A percentile compares a stretch with the other conserved stretches of the same genome.
Evolutionary conservation across 2,329 filamentous ascomycete genomes (phyloP).

Genomic region (Claviceps africana): DNA sequence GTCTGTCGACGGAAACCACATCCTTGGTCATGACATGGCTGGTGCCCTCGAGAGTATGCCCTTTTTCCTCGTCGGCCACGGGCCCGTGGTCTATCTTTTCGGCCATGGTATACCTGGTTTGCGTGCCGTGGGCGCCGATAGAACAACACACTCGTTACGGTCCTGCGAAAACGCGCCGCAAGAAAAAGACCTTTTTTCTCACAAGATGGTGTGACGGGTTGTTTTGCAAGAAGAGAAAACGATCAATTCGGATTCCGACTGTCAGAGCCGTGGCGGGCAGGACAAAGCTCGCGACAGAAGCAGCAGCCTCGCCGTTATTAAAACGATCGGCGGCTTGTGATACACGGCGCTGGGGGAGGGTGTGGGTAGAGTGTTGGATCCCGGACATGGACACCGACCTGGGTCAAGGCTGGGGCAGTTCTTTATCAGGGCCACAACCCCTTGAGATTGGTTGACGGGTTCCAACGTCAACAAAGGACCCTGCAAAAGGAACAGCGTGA

Average conservation of each 20-base stretch:
- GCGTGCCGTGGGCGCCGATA: not conserved
- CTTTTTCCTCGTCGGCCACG: constrained; percentile 2
- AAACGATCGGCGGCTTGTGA: constrained; percentile 1
- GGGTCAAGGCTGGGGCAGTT: not conserved
- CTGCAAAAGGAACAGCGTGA: not conserved
- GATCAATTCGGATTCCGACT: too few species aligned
- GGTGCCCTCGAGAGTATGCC: constrained; percentile 4
- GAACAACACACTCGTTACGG: not conserved
- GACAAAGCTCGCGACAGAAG: not conserved
- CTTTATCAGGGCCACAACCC: not conserved
- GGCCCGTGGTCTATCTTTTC: not conserved
- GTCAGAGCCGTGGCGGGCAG: not conserved
- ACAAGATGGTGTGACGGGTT: not conserved
- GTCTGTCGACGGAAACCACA: constrained; percentile 8
- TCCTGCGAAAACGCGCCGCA: not conserved
- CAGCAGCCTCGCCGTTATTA: not conserved
- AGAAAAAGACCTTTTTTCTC: not conserved
- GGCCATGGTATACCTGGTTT: not conserved
- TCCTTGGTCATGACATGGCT: constrained; percentile 9
- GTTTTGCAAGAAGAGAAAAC: not conserved
- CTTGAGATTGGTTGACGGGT: not conserved
- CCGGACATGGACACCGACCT: not conserved
- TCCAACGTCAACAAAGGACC: not conserved
- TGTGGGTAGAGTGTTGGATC: not conserved
- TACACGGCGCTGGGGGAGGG: not conserved